A percentile compares a stretch with the other conserved stretches of the same genome.
These are phyloP conservation scores for Phyllosticta citrichinensis DNA, from an alignment of 2,329 filamentous ascomycete genomes.

Conservation along the genomic window DNA sequence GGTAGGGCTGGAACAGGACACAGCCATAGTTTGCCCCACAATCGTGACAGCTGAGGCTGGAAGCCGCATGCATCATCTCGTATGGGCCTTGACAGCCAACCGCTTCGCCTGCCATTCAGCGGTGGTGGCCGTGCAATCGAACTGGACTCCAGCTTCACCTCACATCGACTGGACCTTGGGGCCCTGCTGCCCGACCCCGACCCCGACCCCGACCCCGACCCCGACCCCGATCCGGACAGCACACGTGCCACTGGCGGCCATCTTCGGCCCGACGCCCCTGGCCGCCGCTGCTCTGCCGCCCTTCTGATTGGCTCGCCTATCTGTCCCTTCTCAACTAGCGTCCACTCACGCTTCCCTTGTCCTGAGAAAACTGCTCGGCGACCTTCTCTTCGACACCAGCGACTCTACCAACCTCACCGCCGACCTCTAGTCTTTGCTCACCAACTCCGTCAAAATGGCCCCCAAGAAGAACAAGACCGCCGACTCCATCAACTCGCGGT, in stretches of 20 bases:
- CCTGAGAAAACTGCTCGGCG: constrained; percentile 7
- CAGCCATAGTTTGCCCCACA: neutral
- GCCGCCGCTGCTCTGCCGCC: neutral
- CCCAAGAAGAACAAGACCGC: constrained; percentile 84
- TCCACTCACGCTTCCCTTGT: neutral
- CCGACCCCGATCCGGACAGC: too few species aligned
- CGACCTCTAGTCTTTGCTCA: constrained; percentile 22
- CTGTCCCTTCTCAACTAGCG: neutral
- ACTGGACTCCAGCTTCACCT: too few species aligned
- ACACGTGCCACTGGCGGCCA: neutral
- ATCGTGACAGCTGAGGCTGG: neutral
- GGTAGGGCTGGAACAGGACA: constrained; percentile 9
- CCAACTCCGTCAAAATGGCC: constrained; percentile 44
- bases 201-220: too few species aligned
- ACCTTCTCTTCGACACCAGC: neutral
- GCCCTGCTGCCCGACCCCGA: too few species aligned
- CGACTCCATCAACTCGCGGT: constrained; percentile 59
- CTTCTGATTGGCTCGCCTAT: constrained; percentile 5
- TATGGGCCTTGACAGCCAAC: too few species aligned
- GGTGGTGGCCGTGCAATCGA: too few species aligned
- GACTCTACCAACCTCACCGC: constrained; percentile 21
- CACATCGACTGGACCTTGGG: too few species aligned
- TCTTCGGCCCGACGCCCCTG: neutral
- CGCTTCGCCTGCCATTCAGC: too few species aligned
- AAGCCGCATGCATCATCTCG: too few species aligned